These are phyloP conservation scores for Candida quercuum DNA, from an alignment of 805 yeast genomes.

Conservation along the genomic window DNA sequence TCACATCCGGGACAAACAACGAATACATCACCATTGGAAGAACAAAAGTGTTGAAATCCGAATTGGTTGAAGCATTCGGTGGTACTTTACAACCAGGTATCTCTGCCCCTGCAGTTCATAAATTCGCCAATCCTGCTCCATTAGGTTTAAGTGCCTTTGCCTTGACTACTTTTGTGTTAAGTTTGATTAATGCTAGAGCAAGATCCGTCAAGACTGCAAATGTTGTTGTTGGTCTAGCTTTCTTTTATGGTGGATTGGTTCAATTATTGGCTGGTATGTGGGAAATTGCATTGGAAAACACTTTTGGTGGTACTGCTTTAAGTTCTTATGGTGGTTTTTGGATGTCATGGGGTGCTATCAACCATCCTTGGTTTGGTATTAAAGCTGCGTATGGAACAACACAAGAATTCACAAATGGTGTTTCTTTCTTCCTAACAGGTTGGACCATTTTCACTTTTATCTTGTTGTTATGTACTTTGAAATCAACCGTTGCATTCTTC, in stretches of 20 bases:
- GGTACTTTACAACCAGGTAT: conserved; percentile 77
- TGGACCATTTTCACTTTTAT: conserved; percentile 62
- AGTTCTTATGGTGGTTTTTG: conserved; percentile 66
- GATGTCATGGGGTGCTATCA: conserved; percentile 58
- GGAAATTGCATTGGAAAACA: conserved; percentile 59
- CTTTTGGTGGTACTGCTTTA: conserved; percentile 64
- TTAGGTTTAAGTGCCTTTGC: conserved; percentile 60
- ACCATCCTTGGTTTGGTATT: conserved; percentile 57
- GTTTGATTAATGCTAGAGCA: conserved; percentile 50
- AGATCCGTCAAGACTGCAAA: conserved; percentile 47
- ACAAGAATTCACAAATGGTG: conserved; percentile 38
- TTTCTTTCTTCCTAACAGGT: conserved; percentile 55
- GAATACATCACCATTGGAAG: conserved; percentile 69
- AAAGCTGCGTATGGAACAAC: conserved; percentile 42
- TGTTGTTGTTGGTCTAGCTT: conserved; percentile 51
- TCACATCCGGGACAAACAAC: conserved; percentile 42
- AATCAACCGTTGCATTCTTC: conserved; percentile 63
- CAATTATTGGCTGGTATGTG: conserved; percentile 62
- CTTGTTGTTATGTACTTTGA: conserved; percentile 47
- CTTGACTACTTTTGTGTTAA: conserved; percentile 54
- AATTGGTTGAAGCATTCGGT: conserved; percentile 66
- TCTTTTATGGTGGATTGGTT: conserved; percentile 58
- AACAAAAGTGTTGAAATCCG: conserved; percentile 58
- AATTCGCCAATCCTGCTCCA: conserved; percentile 63
- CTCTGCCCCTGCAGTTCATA: conserved; percentile 50